A percentile compares a stretch with the other conserved stretches of the same genome.
Conservation (phyloP, 257 asterid genomes). For the Nicotiana tabacum region DNA sequence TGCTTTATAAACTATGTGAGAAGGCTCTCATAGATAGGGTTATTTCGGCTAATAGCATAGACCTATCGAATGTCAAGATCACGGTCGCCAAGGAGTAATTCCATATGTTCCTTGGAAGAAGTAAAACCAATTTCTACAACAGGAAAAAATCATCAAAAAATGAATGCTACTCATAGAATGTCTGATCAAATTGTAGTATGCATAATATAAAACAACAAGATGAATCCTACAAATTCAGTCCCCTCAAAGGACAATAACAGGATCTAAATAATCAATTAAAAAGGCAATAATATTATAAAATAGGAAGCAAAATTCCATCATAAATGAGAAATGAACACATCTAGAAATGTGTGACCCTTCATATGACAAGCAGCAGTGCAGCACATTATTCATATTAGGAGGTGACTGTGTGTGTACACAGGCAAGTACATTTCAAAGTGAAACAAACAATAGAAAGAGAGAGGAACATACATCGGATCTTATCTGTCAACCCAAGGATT, state of each 20-base stretch:
- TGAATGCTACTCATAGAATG: background rate
- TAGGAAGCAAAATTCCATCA: background rate
- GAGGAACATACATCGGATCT: conserved; percentile 1
- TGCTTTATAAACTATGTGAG: background rate
- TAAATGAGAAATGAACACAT: background rate
- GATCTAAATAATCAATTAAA: background rate
- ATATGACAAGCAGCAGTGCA: background rate
- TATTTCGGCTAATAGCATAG: background rate
- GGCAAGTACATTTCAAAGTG: background rate
- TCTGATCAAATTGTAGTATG: background rate
- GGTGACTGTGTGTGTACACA: background rate
- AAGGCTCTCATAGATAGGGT: background rate
- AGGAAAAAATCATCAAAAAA: background rate
- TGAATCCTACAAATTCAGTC: background rate
- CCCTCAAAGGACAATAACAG: background rate
- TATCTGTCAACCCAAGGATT: conserved; percentile 10
- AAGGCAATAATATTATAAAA: background rate
- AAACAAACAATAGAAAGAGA: background rate
- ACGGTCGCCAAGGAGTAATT: background rate
- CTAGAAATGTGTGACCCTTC: background rate
- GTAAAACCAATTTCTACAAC: background rate
- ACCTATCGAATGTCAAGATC: background rate
- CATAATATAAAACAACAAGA: background rate
- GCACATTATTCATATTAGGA: background rate
- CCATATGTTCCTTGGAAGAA: background rate